Evolutionary conservation across 495 filamentous ascomycete genomes (phyloP).

Genomic region (Neurospora sublineolata): DNA sequence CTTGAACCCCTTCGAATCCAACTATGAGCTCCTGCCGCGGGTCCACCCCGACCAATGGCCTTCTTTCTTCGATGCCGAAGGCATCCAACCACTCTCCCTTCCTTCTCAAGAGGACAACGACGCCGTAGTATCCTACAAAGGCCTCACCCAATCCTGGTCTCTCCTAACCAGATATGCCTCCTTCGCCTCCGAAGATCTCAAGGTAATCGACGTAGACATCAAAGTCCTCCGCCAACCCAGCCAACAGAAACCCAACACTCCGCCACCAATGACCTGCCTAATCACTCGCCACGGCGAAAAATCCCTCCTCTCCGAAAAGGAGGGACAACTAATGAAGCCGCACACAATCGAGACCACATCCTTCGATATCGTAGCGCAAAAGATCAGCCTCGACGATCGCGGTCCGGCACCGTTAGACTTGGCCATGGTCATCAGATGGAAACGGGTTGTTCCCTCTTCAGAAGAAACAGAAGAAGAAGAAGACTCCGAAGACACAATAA

Average conservation of each 20-base stretch:
- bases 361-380: slow-evolving; percentile 64
- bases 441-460: slow-evolving; percentile 28
- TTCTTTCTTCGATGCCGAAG: slow-evolving; percentile 56
- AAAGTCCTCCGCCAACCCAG: slow-evolving; percentile 39
- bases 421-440: slow-evolving; percentile 69
- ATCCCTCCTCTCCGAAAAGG: slow-evolving; percentile 18
- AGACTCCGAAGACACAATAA: slow-evolving; percentile 9
- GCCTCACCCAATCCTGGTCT: slow-evolving; percentile 72
- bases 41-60: slow-evolving; percentile 75
- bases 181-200: slow-evolving; percentile 59
- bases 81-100: slow-evolving; percentile 16
- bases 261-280: slow-evolving; percentile 16
- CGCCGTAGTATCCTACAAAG: slow-evolving; percentile 24
- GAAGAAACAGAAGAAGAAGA: neutral
- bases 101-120: neutral
- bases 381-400: slow-evolving; percentile 67
- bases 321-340: slow-evolving; percentile 33
- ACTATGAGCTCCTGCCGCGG: slow-evolving; percentile 69
- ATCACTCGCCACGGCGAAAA: slow-evolving; percentile 10
- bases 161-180: slow-evolving; percentile 61
- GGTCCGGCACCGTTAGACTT: slow-evolving; percentile 58
- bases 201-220: slow-evolving; percentile 53
- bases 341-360: slow-evolving; percentile 54
- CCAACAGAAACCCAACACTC: slow-evolving; percentile 32
- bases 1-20: slow-evolving; percentile 75